A percentile compares a stretch with the other conserved stretches of the same genome.
Conservation (phyloP, 352 stramenopile genomes). For the Phytophthora hybrid region DNA sequence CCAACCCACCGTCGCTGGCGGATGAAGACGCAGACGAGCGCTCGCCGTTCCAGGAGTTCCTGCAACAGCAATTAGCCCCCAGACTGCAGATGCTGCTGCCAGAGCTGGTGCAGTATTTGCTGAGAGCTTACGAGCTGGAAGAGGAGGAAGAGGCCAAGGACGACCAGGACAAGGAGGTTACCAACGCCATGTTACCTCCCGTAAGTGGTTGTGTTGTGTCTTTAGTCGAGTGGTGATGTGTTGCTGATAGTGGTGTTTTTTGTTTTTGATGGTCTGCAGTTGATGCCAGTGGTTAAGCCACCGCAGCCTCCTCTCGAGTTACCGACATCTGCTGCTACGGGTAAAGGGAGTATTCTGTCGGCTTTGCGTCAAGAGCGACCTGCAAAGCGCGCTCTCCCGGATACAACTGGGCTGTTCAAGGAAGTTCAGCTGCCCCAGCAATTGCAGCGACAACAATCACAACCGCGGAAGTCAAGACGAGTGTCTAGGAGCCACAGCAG, state of each 20-base stretch:
- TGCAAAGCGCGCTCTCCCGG: constrained; percentile 47
- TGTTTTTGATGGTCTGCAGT: constrained; percentile 2
- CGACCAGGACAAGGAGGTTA: constrained; percentile 6
- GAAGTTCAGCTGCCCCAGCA: constrained; percentile 45
- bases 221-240: neutral
- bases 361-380: constrained; percentile 68
- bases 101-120: constrained; percentile 57
- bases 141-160: constrained; percentile 41
- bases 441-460: constrained; percentile 34
- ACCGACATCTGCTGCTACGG: constrained; percentile 4
- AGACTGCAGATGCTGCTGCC: constrained; percentile 55
- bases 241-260: neutral
- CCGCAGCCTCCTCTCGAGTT: constrained; percentile 5
- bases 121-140: constrained; percentile 65
- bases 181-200: constrained; percentile 22
- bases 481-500: constrained; percentile 28
- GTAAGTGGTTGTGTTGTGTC: constrained; percentile 10
- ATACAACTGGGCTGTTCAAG: constrained; percentile 53
- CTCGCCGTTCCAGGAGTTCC: constrained; percentile 78
- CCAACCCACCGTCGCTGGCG: constrained; percentile 66
- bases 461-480: constrained; percentile 29
- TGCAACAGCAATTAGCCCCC: constrained; percentile 58
- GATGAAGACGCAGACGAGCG: constrained; percentile 73
- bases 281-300: constrained; percentile 38
- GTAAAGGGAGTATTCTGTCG: constrained; percentile 54